Evolutionary conservation across 1,284 basidiomycete genomes (phyloP).

Genomic region (Ganoderma boninense): DNA sequence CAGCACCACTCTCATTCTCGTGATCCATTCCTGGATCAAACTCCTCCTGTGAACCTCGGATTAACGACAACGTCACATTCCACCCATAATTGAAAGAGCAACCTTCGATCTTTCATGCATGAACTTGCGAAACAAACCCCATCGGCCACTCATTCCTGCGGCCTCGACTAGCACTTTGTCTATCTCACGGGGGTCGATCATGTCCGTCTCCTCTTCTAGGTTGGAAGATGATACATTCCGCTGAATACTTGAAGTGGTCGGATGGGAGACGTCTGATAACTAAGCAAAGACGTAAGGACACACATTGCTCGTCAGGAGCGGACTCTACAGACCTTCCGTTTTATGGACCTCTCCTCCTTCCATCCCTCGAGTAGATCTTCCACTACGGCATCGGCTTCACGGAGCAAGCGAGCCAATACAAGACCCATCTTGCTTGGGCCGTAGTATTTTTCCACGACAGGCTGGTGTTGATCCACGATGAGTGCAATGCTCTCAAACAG

Average conservation of each 20-base stretch:
- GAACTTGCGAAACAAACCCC: slow-evolving; percentile 93
- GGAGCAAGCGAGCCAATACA: slow-evolving; percentile 82
- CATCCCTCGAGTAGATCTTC: slow-evolving; percentile 83
- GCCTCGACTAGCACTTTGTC: slow-evolving; percentile 90
- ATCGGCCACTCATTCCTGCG: slow-evolving; percentile 89
- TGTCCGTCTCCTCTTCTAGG: slow-evolving; percentile 69
- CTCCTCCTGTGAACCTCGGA: slow-evolving; percentile 25
- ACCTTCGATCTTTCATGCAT: slow-evolving; percentile 78
- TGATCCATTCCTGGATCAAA: slow-evolving; percentile 28
- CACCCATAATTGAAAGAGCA: slow-evolving; percentile 1
- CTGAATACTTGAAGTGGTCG: slow-evolving; percentile 49
- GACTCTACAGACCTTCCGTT: slow-evolving; percentile 64
- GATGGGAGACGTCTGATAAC: slow-evolving; percentile 42
- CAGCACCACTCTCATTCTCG: slow-evolving; percentile 5
- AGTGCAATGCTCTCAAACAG: slow-evolving; percentile 96
- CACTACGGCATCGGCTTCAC: slow-evolving; percentile 89
- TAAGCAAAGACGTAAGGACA: slow-evolving; percentile 20
- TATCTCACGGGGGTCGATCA: slow-evolving; percentile 87
- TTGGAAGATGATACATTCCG: slow-evolving; percentile 39
- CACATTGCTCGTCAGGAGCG: not conserved
- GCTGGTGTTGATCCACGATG: slow-evolving; percentile 97
- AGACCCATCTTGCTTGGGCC: slow-evolving; percentile 85
- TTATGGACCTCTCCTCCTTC: slow-evolving; percentile 87
- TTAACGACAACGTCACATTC: not conserved
- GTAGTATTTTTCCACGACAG: slow-evolving; percentile 98